Percentiles rank a stretch among this genome's conserved stretches.
These are phyloP conservation scores for Cladophialophora yegresii DNA, from an alignment of 2,329 filamentous ascomycete species.

Conservation along the genomic window DNA sequence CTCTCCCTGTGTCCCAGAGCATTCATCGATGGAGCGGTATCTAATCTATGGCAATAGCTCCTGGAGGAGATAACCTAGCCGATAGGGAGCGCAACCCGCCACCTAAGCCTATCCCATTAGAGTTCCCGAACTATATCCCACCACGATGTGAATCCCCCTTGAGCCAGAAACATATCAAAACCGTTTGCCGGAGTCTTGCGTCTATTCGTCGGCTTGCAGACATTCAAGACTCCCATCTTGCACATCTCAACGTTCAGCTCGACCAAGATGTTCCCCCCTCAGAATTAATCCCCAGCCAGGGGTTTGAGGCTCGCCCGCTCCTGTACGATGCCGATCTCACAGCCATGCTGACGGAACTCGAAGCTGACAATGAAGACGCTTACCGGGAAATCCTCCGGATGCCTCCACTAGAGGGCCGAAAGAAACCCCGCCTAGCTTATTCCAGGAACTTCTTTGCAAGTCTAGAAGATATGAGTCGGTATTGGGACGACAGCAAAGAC, in stretches of 20 bases:
- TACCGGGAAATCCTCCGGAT: conserved; percentile 59
- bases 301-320: conserved; percentile 43
- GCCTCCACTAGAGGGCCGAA: conserved; percentile 47
- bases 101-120: conserved; percentile 52
- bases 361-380: conserved; percentile 58
- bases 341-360: conserved; percentile 49
- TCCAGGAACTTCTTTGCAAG: conserved; percentile 63
- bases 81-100: conserved; percentile 53
- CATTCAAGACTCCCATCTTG: conserved; percentile 44
- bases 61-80: conserved; percentile 17
- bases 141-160: conserved; percentile 42
- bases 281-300: conserved; percentile 43
- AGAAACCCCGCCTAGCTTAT: conserved; percentile 56
- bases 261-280: conserved; percentile 43
- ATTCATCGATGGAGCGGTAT: background rate
- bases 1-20: background rate
- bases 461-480: conserved; percentile 61
- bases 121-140: conserved; percentile 54
- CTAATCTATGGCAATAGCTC: conserved; percentile 19
- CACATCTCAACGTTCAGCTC: conserved; percentile 47
- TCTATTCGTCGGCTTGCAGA: conserved; percentile 46
- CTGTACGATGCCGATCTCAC: conserved; percentile 39
- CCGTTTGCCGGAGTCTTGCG: conserved; percentile 51
- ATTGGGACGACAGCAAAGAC: conserved; percentile 63
- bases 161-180: conserved; percentile 42